Evolutionary conservation across 1,284 basidiomycete species (phyloP).

Genomic region (Pseudozyma hubeiensis): DNA sequence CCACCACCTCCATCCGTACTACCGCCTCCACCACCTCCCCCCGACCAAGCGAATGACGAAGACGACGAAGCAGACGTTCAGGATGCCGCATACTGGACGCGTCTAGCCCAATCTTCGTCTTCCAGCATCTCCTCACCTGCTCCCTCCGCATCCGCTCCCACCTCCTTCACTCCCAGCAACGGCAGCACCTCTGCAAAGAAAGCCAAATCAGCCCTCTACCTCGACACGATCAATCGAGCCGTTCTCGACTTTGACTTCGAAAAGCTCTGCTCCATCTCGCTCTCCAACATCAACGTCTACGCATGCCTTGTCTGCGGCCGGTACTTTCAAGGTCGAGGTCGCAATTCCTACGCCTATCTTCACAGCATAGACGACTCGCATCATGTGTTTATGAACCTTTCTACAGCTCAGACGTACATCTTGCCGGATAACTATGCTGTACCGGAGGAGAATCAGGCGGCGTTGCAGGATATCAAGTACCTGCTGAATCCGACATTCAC

Average conservation of each 20-base stretch:
- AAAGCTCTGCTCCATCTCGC: conserved; percentile 94
- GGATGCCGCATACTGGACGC: conserved; percentile 59
- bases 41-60: conserved; percentile 20
- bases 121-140: conserved; percentile 9
- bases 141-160: neutral
- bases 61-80: conserved; percentile 38
- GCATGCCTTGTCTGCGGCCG: conserved; percentile 98
- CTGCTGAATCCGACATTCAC: conserved; percentile 87
- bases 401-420: conserved; percentile 93
- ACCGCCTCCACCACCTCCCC: conserved; percentile 30
- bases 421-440: conserved; percentile 98
- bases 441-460: conserved; percentile 78
- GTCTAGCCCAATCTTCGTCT: conserved; percentile 35
- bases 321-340: conserved; percentile 97
- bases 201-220: conserved; percentile 84
- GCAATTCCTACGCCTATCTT: conserved; percentile 91
- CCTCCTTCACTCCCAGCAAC: conserved; percentile 51
- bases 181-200: conserved; percentile 59
- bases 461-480: conserved; percentile 90
- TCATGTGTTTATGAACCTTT: conserved; percentile 96
- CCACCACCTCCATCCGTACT: conserved; percentile 27
- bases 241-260: conserved; percentile 98
- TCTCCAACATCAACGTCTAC: conserved; percentile 96
- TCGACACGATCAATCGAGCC: conserved; percentile 78
- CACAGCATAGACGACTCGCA: conserved; percentile 98